Base-by-base conservation (phyloP, 2,329 filamentous ascomycete genomes). In the Fusarium sp. region DNA sequence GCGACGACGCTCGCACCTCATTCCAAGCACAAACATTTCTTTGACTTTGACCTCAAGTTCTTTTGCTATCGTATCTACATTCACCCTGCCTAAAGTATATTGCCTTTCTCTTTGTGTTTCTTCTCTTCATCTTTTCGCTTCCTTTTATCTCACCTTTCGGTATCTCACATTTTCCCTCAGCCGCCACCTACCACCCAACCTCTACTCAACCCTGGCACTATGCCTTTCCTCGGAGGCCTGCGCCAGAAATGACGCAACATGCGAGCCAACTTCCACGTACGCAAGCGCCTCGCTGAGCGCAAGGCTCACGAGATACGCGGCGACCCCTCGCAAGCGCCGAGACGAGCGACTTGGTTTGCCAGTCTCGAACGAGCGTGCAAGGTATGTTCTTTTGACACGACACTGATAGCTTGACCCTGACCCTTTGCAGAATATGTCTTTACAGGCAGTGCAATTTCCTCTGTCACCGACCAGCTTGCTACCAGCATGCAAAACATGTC, bases 401-500 rank as follows among this genome's bases (percentile, higher is more conserved):
- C 31, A 33, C 22, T 17, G 10, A 15, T 7, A 44, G 9, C 22
- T 22, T 44, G 29, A 35, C n/a, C n/a, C 46, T 49, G 27, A 49
- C 20, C 10, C 20, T 22, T 33, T 22, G 20, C 17, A 49, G 46
- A 49, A 49, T 33, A 31, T 31, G 45, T 20, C 25, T 46, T 27
- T 27, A 27, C 13, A 27, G 49, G 31, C 10, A 39, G 6, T 52
- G 57, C 12, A 13, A 17, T 11, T 25, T 25, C 25, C 25, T 25
- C 25, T 25, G 31, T 8, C 2, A 22, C 14, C 8, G 35, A 49
- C 18, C 67, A 70, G 2, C 64, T 77, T 17, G 49, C 65, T 3
- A 55, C 63, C 17, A 65, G 70, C 15, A 57, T 80, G 17, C 65
- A 76, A 22, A 70, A 68, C 3, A 57, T 80, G 20, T 66, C 70